Evolutionary conservation across 164 flowering plant genomes (phyloP).

Genomic region (Berberis thunbergii): DNA sequence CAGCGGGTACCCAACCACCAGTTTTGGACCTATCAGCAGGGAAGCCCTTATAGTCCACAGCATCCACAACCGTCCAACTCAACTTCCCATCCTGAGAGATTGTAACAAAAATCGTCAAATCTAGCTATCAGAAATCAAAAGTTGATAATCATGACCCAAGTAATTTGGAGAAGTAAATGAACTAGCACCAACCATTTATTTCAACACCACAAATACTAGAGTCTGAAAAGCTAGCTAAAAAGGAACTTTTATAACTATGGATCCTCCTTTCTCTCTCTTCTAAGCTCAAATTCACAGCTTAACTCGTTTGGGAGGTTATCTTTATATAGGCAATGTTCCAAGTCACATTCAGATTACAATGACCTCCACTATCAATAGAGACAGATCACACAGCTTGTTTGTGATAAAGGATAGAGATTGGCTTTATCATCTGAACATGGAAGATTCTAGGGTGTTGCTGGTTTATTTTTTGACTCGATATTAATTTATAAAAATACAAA

Average conservation of each 20-base stretch:
- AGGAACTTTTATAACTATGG: not conserved
- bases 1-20: slow-evolving; percentile 87
- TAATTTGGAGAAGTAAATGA: slow-evolving; percentile 8
- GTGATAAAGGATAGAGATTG: slow-evolving; percentile 22
- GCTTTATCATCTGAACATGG: slow-evolving; percentile 23
- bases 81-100: slow-evolving; percentile 37
- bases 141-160: slow-evolving; percentile 12
- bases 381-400: slow-evolving; percentile 12
- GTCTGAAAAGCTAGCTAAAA: slow-evolving; percentile 10
- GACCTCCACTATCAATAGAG: slow-evolving; percentile 28
- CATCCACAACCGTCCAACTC: slow-evolving; percentile 52
- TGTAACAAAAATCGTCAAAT: not conserved
- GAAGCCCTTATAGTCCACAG: slow-evolving; percentile 57
- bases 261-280: not conserved
- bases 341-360: slow-evolving; percentile 6
- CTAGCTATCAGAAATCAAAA: not conserved
- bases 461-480: slow-evolving; percentile 3
- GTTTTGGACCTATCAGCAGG: slow-evolving; percentile 76
- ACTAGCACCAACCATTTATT: slow-evolving; percentile 23
- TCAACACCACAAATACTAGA: slow-evolving; percentile 6
- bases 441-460: slow-evolving; percentile 16
- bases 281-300: slow-evolving; percentile 17
- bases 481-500: slow-evolving; percentile 1
- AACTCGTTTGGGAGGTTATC: slow-evolving; percentile 10
- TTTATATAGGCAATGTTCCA: slow-evolving; percentile 35